phyloP scores from a whole-genome alignment of 306 rosid species.

The Mimosa bimucronata region DNA sequence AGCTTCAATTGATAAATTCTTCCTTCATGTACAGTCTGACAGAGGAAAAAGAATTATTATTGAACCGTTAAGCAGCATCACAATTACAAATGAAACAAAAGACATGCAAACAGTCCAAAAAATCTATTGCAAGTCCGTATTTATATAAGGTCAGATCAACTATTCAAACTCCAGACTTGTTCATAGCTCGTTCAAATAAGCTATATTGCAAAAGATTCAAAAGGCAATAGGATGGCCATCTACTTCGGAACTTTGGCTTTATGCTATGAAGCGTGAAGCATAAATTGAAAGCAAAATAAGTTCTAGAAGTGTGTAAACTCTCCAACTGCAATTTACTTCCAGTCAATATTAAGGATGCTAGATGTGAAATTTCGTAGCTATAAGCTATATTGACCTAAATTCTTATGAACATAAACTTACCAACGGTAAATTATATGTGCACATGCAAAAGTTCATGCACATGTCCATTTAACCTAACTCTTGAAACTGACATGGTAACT shows the following conservation, averaged over 20 bases:
- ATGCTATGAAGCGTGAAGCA: conserved; percentile 1
- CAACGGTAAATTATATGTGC: not conserved
- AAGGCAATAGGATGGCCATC: not conserved
- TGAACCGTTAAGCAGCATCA: conserved; percentile 31
- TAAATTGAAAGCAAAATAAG: conserved; percentile 9
- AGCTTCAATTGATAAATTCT: conserved; percentile 98
- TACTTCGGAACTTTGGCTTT: not conserved
- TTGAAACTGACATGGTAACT: conserved; percentile 9
- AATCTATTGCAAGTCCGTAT: not conserved
- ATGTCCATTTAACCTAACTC: not conserved
- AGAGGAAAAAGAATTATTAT: conserved; percentile 26
- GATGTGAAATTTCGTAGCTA: not conserved
- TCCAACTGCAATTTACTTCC: not conserved
- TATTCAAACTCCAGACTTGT: conserved; percentile 15
- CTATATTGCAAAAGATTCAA: not conserved
- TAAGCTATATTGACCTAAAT: not conserved
- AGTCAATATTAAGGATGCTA: not conserved
- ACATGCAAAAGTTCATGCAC: conserved; percentile 5
- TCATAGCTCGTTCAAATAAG: not conserved
- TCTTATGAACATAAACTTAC: not conserved
- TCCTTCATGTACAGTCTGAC: conserved; percentile 98
- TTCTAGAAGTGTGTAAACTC: not conserved
- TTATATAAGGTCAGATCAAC: not conserved
- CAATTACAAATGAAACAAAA: conserved; percentile 22
- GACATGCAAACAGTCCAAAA: not conserved